A percentile compares a stretch with the other conserved stretches of the same genome.
Conservation (phyloP, 805 yeast species). For the Wickerhamiella allomyrinae region DNA sequence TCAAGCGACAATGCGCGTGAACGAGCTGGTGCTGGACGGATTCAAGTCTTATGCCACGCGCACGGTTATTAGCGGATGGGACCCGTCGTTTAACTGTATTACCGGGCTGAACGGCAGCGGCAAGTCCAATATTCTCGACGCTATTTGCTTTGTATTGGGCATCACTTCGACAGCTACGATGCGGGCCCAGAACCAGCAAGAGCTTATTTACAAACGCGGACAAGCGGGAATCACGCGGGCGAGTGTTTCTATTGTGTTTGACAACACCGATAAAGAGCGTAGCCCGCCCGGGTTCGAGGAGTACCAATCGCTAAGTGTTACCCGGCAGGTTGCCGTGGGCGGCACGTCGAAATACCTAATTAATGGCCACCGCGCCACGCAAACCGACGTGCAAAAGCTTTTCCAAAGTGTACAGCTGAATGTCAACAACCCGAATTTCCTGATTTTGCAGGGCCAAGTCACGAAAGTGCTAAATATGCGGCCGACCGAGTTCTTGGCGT, state of each 20-base stretch:
- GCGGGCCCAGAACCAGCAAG: slow-evolving; percentile 85
- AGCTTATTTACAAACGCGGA: slow-evolving; percentile 89
- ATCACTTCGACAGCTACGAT: slow-evolving; percentile 90
- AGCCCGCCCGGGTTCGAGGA: slow-evolving; percentile 83
- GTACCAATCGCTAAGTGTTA: slow-evolving; percentile 56
- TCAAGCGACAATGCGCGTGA: too few relatives aligned
- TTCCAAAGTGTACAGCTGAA: slow-evolving; percentile 92
- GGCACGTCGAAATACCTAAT: slow-evolving; percentile 85
- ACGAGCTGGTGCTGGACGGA: slow-evolving; percentile 91
- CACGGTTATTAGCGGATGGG: slow-evolving; percentile 93
- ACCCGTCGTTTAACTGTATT: slow-evolving; percentile 89
- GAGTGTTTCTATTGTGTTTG: slow-evolving; percentile 89
- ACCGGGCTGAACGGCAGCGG: slow-evolving; percentile 98
- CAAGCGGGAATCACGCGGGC: slow-evolving; percentile 98
- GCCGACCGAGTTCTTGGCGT: slow-evolving; percentile 73
- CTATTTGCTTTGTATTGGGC: slow-evolving; percentile 96
- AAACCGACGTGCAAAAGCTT: slow-evolving; percentile 73
- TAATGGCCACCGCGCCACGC: slow-evolving; percentile 94
- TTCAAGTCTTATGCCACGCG: slow-evolving; percentile 95
- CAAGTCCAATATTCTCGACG: slow-evolving; percentile 88
- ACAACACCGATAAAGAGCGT: slow-evolving; percentile 58
- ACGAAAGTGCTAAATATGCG: slow-evolving; percentile 95
- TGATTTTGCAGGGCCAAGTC: slow-evolving; percentile 97
- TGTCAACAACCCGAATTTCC: slow-evolving; percentile 90
- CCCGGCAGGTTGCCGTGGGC: slow-evolving; percentile 81